These are phyloP conservation scores for Chaetomium sp. DNA, from an alignment of 2,329 filamentous ascomycete species.

Conservation along the genomic window DNA sequence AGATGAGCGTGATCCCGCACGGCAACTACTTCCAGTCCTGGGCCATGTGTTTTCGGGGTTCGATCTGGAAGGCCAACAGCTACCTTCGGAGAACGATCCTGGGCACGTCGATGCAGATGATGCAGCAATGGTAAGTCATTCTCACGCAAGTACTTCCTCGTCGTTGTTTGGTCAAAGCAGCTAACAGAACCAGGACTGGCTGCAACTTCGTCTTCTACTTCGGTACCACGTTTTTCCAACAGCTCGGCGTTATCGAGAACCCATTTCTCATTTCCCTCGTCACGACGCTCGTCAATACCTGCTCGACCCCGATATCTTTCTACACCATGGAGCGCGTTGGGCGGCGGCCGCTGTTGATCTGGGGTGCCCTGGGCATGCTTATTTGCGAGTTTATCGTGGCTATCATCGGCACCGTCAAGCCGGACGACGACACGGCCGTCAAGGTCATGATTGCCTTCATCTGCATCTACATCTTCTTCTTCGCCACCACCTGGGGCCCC, in stretches of 20 bases:
- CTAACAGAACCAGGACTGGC: conserved; percentile 36
- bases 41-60: conserved; percentile 59
- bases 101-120: conserved; percentile 59
- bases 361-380: conserved; percentile 70
- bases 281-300: conserved; percentile 74
- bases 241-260: conserved; percentile 64
- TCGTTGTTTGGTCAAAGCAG: conserved; percentile 56
- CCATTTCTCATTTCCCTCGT: conserved; percentile 72
- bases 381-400: conserved; percentile 71
- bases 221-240: conserved; percentile 70
- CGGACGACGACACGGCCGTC: conserved; percentile 42
- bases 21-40: conserved; percentile 61
- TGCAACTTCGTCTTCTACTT: conserved; percentile 77
- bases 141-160: conserved; percentile 48
- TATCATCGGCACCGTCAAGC: conserved; percentile 50
- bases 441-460: conserved; percentile 71
- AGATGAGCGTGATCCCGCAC: conserved; percentile 62
- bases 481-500: conserved; percentile 75
- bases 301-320: conserved; percentile 74
- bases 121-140: conserved; percentile 68
- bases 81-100: conserved; percentile 61
- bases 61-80: conserved; percentile 55
- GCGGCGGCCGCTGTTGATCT: conserved; percentile 68
- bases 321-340: conserved; percentile 70
- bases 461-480: conserved; percentile 79